Conservation (phyloP, 805 yeast species). For the Saccharomycopsis synnaedendra region DNA sequence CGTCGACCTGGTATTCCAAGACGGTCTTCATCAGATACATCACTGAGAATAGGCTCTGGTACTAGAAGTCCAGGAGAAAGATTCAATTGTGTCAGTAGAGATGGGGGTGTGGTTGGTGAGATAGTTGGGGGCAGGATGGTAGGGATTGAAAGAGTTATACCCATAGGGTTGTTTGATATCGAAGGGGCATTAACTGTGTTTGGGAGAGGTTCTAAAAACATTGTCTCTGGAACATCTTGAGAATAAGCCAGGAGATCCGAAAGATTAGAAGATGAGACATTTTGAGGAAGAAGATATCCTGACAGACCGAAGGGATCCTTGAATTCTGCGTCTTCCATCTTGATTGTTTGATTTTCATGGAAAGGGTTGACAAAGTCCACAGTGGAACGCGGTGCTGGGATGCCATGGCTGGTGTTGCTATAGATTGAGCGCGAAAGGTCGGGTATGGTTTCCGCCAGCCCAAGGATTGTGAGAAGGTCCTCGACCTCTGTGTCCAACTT, state of each 20-base stretch:
- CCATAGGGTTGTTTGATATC: background rate
- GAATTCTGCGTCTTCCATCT: background rate
- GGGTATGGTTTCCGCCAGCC: too few species aligned
- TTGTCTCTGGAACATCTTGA: too few species aligned
- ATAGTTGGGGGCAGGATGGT: background rate
- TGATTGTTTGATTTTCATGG: background rate
- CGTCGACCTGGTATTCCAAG: too few species aligned
- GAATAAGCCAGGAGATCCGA: too few species aligned
- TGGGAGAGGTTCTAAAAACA: too few species aligned
- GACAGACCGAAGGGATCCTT: background rate
- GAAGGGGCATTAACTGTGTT: too few species aligned
- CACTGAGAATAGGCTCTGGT: background rate
- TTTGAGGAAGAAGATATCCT: too few species aligned
- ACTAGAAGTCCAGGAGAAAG: too few species aligned
- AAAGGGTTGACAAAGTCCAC: slow-evolving; percentile 13
- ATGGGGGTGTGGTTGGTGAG: too few species aligned
- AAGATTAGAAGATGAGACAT: too few species aligned
- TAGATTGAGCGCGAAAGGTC: background rate
- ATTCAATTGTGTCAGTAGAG: too few species aligned
- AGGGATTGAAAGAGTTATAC: background rate
- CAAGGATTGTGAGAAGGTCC: background rate
- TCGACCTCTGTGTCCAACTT: background rate
- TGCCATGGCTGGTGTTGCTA: slow-evolving; percentile 8
- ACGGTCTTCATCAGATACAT: too few species aligned
- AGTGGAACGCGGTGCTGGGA: background rate